Percentiles rank a stretch among this genome's conserved stretches.
These are phyloP conservation scores for Trypanosoma cruzi DNA, from an alignment of 208 protist species.

Conservation along the genomic window DNA sequence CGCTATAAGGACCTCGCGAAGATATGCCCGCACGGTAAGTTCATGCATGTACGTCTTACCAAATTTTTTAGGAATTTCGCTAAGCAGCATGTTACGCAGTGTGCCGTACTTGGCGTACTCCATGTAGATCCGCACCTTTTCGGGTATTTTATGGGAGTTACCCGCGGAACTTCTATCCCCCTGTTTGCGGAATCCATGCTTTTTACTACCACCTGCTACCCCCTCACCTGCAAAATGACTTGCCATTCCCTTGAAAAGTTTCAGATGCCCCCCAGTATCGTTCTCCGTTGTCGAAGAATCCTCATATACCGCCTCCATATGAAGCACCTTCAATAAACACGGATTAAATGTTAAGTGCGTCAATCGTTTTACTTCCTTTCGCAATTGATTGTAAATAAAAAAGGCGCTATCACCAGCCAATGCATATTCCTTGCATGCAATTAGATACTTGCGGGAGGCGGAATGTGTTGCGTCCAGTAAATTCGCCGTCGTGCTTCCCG, in stretches of 20 bases:
- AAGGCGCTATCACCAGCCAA: constrained; percentile 28
- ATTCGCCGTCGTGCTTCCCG: background rate
- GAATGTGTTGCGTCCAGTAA: background rate
- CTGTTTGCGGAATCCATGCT: background rate
- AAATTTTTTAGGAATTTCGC: constrained; percentile 58
- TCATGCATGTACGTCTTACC: constrained; percentile 62
- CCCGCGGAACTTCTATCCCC: background rate
- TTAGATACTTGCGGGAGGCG: constrained; percentile 40
- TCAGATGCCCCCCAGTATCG: background rate
- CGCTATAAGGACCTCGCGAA: constrained; percentile 79
- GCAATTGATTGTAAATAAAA: constrained; percentile 36
- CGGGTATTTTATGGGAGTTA: background rate
- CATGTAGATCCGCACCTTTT: constrained; percentile 70
- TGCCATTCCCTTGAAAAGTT: background rate
- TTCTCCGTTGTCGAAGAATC: constrained; percentile 1
- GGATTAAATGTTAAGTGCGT: constrained; percentile 45
- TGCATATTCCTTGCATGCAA: constrained; percentile 65
- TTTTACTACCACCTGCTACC: background rate
- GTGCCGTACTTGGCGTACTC: constrained; percentile 71
- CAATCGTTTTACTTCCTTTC: constrained; percentile 49
- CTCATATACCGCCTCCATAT: constrained; percentile 53
- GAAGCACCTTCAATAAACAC: constrained; percentile 52
- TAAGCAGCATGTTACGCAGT: constrained; percentile 46
- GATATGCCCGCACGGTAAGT: constrained; percentile 67
- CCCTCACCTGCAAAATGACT: background rate